Evolutionary conservation across 495 filamentous ascomycete species (phyloP), one percentile per base, ranked within the genome.

Genomic region (Aspergillus cavernicola): DNA sequence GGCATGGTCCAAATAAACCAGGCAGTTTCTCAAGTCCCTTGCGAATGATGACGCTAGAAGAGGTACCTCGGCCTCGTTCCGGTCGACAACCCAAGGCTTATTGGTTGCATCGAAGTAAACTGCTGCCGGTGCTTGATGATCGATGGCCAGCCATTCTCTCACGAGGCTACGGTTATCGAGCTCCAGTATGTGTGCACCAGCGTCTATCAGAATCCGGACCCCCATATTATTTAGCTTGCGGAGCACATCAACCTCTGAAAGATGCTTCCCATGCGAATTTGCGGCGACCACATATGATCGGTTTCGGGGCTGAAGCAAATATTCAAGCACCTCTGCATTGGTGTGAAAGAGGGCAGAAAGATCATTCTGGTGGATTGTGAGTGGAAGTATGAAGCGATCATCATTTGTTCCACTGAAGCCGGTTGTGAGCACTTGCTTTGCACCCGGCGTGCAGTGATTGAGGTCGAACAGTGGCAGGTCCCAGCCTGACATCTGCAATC

Each of bases 321-420:
- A 73, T 0, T 68, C 69, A 1, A 89, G 60, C 0, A 89, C 85
- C 10, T 76, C 59, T 0, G 85, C 83, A 63, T 87, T 89, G 1
- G 85, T 88, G 50, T 84, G 79, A 2, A 60, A 55, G 20, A 85
- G 79, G 7, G 53, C 66, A 0, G 70, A 67, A 0, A 85, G 72
- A 54, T 88, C 83, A 0, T 72, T 58, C n/a, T 87, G 80, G 7
- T 64, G 49, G 0, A 89, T 70, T 4, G 71, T 67, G 1, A 87
- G 62, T 1, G 86, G 85, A 0, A 88, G 66, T 1, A 85, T 53
- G 20, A 67, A 57, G 45, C 76, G 68, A 20, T 77, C 82, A 55
- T 91, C 85, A 42, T 85, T 88, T 0, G 87, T 91, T 1, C 86
- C 85, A 58, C 84, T 87, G 57, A 90, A 89, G 0, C 85, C 86